Evolutionary conservation across 257 asterid species (phyloP).

Genomic region (Asclepias syriaca): DNA sequence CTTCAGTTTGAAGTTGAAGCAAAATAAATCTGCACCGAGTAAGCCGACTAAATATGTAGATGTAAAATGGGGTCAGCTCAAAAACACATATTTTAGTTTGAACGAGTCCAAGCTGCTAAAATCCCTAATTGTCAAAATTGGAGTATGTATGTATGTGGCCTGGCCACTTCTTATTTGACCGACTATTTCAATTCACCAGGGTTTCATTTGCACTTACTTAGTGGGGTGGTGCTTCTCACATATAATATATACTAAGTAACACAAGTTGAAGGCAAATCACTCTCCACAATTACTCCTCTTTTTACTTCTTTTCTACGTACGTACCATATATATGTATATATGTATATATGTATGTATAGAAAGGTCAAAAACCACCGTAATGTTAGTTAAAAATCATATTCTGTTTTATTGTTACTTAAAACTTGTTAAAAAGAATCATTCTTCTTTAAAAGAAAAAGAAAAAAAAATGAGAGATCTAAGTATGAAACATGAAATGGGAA

Average conservation of each 20-base stretch:
- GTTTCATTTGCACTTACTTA: background rate
- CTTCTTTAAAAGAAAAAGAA: no score
- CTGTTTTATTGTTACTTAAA: background rate
- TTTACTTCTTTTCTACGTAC: no score
- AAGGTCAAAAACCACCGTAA: background rate
- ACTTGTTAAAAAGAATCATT: background rate
- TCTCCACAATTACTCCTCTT: no score
- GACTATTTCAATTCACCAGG: background rate
- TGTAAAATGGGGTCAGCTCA: background rate
- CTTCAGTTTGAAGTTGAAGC: background rate
- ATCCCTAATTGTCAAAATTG: background rate
- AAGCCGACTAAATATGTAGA: background rate
- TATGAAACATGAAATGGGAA: slow-evolving; percentile 5
- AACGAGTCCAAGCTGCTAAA: background rate
- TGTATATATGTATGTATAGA: no score
- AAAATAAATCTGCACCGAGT: background rate
- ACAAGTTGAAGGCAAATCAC: background rate
- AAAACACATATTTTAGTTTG: background rate
- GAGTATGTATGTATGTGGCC: background rate
- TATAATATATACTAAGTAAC: no score
- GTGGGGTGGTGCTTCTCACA: background rate
- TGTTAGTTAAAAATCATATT: background rate
- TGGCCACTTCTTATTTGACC: slow-evolving; percentile 5
- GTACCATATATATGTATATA: no score
- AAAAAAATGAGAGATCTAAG: no score